These are phyloP conservation scores for Paramecium sonneborni DNA, from an alignment of 73 alveolate species.

Conservation along the genomic window DNA sequence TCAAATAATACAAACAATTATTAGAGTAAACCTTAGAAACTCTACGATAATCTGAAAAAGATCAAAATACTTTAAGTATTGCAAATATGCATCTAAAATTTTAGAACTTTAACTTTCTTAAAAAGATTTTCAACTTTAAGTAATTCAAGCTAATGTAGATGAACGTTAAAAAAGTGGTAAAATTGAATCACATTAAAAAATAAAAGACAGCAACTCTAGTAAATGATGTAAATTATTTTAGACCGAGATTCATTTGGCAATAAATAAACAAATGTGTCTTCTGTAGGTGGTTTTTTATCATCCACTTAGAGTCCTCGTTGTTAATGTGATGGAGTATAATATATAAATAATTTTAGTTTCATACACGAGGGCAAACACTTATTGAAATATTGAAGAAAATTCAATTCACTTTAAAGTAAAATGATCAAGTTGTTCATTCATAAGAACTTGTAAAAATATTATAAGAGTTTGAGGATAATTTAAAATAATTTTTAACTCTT, in stretches of 20 bases:
- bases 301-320: background rate
- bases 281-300: background rate
- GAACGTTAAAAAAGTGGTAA: background rate
- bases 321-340: background rate
- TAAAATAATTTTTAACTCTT: background rate
- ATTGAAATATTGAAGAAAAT: background rate
- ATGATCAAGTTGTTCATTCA: background rate
- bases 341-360: background rate
- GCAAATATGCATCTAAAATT: background rate
- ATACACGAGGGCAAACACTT: background rate
- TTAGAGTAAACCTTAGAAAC: background rate
- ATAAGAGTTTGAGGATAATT: background rate
- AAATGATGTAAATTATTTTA: background rate
- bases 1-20: background rate
- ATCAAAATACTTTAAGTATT: background rate
- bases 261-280: background rate
- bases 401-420: background rate
- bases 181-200: background rate
- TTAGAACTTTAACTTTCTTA: background rate
- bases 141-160: background rate
- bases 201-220: conserved; percentile 15
- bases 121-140: background rate
- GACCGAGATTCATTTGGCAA: conserved; percentile 22
- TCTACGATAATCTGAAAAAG: background rate
- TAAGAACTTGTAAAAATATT: background rate